Conservation (phyloP, 2,329 filamentous ascomycete genomes). For the Lasiodiplodia citricola region DNA sequence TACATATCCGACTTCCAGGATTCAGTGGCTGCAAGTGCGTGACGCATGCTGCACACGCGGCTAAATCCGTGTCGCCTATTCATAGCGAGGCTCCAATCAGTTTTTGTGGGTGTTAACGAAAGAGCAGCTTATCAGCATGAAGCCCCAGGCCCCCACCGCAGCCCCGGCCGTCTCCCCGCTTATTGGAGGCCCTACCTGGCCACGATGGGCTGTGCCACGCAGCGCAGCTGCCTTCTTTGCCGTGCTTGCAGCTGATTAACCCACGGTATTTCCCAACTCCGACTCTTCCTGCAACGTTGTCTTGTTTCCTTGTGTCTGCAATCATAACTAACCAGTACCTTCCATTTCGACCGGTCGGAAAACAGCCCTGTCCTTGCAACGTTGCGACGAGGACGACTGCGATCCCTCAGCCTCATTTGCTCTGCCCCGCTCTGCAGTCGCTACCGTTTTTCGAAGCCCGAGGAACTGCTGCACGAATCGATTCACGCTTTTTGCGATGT, state of each 20-base stretch:
- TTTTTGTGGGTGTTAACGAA: background rate
- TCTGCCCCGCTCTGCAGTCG: background rate
- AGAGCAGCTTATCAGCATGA: constrained; percentile 1
- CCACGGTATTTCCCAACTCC: background rate
- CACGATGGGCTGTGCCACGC: background rate
- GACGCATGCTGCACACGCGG: background rate
- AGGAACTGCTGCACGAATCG: background rate
- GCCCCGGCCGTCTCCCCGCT: background rate
- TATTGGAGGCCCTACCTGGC: background rate
- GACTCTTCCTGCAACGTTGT: background rate
- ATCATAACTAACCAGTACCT: background rate
- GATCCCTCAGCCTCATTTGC: background rate
- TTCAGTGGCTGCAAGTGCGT: background rate
- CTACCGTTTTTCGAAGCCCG: background rate
- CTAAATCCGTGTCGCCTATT: background rate
- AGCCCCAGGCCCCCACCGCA: background rate
- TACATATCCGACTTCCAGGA: background rate
- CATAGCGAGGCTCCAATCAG: background rate
- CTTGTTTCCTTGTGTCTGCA: background rate
- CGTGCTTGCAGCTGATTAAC: background rate
- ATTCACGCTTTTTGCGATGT: background rate
- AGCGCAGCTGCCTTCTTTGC: constrained; percentile 4
- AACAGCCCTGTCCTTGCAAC: background rate
- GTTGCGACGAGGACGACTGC: background rate
- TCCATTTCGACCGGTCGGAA: background rate